Conservation (phyloP, 495 filamentous ascomycete genomes). For the Immersiella caudata region DNA sequence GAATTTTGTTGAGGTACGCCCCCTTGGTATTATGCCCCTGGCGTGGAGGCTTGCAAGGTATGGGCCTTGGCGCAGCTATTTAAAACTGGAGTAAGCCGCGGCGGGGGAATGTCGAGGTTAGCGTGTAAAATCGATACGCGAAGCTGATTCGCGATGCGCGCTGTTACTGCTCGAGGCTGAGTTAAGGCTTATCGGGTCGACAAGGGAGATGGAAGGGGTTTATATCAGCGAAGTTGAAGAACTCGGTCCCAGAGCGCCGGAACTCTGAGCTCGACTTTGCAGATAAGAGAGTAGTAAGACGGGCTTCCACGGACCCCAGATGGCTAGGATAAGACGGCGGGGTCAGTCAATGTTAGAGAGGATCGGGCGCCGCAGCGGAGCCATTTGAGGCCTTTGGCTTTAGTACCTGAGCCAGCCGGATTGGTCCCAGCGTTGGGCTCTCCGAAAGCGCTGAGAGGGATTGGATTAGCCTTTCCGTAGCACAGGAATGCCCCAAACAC, state of each 20-base stretch:
- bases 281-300: neutral
- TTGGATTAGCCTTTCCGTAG: constrained; percentile 5
- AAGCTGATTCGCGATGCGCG: neutral
- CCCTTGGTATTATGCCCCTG: neutral
- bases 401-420: constrained; percentile 12
- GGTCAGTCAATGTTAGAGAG: neutral
- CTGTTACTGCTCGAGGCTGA: neutral
- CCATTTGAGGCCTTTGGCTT: constrained; percentile 10
- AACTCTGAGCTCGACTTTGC: neutral
- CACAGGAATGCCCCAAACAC: constrained; percentile 2
- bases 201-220: neutral
- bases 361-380: neutral
- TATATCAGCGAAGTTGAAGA: neutral
- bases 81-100: neutral
- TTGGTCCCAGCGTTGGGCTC: constrained; percentile 15
- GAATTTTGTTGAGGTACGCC: neutral
- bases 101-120: neutral
- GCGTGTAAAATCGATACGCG: neutral
- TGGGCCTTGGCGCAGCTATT: neutral
- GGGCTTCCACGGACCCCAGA: neutral
- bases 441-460: constrained; percentile 8
- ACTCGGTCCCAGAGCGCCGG: neutral
- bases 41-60: neutral
- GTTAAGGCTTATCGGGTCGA: neutral
- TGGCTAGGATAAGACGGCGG: neutral